These are phyloP conservation scores for Fusarium domesticum DNA, from an alignment of 2,329 filamentous ascomycete genomes.

Conservation along the genomic window DNA sequence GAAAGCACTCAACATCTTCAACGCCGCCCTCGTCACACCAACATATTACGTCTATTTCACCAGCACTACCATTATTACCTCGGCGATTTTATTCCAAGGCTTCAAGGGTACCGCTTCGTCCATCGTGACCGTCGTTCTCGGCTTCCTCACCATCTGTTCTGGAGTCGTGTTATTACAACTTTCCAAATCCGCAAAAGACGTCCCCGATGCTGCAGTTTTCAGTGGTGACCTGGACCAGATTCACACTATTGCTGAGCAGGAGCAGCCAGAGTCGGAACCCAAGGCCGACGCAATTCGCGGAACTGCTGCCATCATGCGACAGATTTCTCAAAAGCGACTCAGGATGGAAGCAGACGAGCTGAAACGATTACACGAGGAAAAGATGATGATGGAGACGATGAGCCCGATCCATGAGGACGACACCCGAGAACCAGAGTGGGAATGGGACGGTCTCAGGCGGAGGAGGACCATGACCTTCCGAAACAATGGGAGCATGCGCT, in stretches of 20 bases:
- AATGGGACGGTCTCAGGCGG: conserved; percentile 88
- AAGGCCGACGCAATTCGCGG: conserved; percentile 96
- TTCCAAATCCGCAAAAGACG: conserved; percentile 97
- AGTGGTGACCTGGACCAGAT: conserved; percentile 91
- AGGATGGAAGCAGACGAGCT: conserved; percentile 79
- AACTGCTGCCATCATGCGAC: conserved; percentile 79
- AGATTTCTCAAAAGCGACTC: conserved; percentile 71
- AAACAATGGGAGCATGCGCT: conserved; percentile 29
- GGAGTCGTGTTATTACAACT: conserved; percentile 90
- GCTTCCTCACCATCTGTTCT: conserved; percentile 89
- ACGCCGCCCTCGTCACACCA: conserved; percentile 92
- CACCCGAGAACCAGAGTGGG: conserved; percentile 59
- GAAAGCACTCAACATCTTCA: conserved; percentile 98
- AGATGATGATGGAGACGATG: conserved; percentile 63
- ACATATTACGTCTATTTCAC: conserved; percentile 99
- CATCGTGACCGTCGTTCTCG: conserved; percentile 87
- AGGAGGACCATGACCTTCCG: conserved; percentile 54
- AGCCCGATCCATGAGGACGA: conserved; percentile 70
- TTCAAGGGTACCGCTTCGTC: conserved; percentile 82
- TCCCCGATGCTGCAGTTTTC: conserved; percentile 90
- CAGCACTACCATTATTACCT: conserved; percentile 90
- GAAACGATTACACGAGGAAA: conserved; percentile 75
- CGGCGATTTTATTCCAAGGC: conserved; percentile 85
- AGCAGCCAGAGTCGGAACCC: conserved; percentile 93
- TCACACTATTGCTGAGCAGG: conserved; percentile 89